Evolutionary conservation across 495 filamentous ascomycete genomes (phyloP), one percentile per base, ranked within the genome.

Genomic region (Talaromyces adpressus): DNA sequence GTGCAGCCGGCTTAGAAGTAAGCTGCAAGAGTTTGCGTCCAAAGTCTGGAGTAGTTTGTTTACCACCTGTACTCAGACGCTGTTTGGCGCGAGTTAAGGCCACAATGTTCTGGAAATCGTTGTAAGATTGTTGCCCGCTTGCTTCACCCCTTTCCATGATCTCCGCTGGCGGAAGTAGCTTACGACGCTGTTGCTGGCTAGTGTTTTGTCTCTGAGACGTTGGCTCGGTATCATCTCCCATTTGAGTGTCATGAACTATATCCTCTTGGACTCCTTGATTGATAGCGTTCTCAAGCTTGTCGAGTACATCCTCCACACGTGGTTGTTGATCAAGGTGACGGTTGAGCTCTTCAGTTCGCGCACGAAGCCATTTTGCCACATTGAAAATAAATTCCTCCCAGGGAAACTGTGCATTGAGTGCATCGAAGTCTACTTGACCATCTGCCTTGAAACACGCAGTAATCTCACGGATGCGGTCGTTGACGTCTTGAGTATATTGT

Each of bases 381-480:
- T 64, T 66, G 14, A 71, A 45, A 30, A 73, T 63, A 36, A 79
- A 74, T 22, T 69, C 64, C 3, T 67, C 61, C 78, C 77, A 79
- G 9, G 64, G 63, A 57, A 71, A 77, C 2, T 59, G 47, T 22
- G 64, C 65, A 32, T 69, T 71, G 14, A 78, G 30, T 0, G 62
- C 70, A 6, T 68, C 58, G 14, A 73, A 62, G 30, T 76, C 70
- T 23, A 67, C 59, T 4, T 57, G 11, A 2, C 59, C 69, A 14
- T 73, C 70, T 18, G 67, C 66, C 1, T 60, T 32, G 7, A 77
- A 51, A 23, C 64, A 52, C 2, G 68, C 53, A 12, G 69, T 63
- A 39, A 81, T 71, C 1, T 78, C 75, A 4, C 67, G 63, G 59
- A 73, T 66, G 0, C 71, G 70, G n/a, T 77, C 69, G 22, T 66